Base-by-base conservation (phyloP, 2,329 filamentous ascomycete species). In the Microdochium paspali region DNA sequence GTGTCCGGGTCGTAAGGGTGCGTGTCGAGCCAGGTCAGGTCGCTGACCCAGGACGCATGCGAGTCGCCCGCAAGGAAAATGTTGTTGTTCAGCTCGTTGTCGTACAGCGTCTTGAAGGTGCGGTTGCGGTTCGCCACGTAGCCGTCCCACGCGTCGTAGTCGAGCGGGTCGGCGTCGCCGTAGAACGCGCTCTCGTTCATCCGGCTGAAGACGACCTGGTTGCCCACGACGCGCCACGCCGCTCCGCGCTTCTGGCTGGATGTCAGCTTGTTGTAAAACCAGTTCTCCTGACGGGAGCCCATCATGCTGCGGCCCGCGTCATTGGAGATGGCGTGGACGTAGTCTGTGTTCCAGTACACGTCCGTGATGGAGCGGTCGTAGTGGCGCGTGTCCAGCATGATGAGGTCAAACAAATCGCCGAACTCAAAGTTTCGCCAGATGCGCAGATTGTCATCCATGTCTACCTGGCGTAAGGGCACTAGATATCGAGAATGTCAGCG, bases 251-350 rank as follows among this genome's bases (percentile, higher is more conserved):
- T 57, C 12, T 75, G 69, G 3, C 80, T 83, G 44, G 75, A 62
- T 6, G 69, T 70, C 4, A 86, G 68, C 26, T 70, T 67, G 30
- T 70, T 69, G 60, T 84, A 85, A 62, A 87, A 82, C 85, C 86
- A 90, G 53, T 77, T 76, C 61, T 90, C 85, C 58, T 90, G 85
- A 3, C 78, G 73, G 1, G 73, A 67, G 1, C 85, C 85, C 84
- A 90, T 88, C 54, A 90, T 67, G 0, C 76, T 78, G 4, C 85
- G 79, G 13, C 79, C 74, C 2, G 81, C 77, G 47, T 89, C 83
- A 50, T 87, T 77, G 24, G 58, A 53, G 42, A 60, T 56, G 13
- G 56, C 55, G 31, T 77, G 56, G 46, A 88, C 63, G 58, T 85
- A 85, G 47, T 77, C 68, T 1, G 72, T 76, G 59, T 85, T 85